Evolutionary conservation across 139 green algal species (phyloP), one percentile per base, ranked within the genome.

Genomic region (Tetraselmis striata): DNA sequence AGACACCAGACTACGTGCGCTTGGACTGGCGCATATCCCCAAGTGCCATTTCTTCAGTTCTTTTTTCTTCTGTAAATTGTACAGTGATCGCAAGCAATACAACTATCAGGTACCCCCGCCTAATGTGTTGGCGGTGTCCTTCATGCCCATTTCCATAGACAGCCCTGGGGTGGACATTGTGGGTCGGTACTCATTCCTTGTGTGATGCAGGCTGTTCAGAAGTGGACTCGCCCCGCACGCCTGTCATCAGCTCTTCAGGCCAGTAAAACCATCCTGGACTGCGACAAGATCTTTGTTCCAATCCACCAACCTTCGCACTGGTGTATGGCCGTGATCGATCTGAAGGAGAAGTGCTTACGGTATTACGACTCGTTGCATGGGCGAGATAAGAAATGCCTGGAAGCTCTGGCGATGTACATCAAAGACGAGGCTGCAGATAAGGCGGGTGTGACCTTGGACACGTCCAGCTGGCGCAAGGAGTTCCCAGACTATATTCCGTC

Each of bases 291-390:
- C 5, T 28, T 80, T 2, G 77, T 80, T 32, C 77, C 77, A 2
- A 32, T 80, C 5, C 77, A 80, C 29, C 77, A 80, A n/a, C 28
- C 24, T 23, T 31, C 26, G 2, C 77, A 80, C 77, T 80, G 77
- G 77, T 80, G 77, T n/a, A 59, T 31, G 24, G 77, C 77, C 28
- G 77, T 80, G 27, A 32, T 32, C 27, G 77, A 80, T n/a, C 30
- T 80, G 23, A 58, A 5, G 28, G 32, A 32, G 29, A 58, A 80
- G 77, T 31, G 32, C 29, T n/a, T 80, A 23, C 29, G 31, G 29
- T 80, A 80, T n/a, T 80, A 80, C 29, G 77, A 80, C 77, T 59
- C 28, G 2, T 59, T 80, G 77, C 77, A 59, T 27, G 77, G 77
- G 2, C 31, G 32, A n/a, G 77, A 80, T n/a, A 22, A 2, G 28